These are phyloP conservation scores for Capsicum baccatum DNA, from an alignment of 257 asterid genomes.

Conservation along the genomic window DNA sequence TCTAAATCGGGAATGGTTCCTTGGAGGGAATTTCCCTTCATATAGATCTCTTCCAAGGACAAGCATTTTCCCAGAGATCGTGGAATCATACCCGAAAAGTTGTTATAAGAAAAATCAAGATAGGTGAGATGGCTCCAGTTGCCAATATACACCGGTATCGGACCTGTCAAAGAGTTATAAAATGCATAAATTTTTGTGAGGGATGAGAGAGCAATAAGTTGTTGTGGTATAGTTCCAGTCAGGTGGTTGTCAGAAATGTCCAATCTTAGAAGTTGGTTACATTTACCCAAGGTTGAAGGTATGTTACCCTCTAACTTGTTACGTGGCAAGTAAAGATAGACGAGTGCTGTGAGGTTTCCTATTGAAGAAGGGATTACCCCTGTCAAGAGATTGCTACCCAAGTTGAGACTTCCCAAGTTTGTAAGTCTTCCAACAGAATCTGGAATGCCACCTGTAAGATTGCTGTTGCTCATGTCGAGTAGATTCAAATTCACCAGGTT, in stretches of 20 bases:
- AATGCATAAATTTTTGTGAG: constrained; percentile 41
- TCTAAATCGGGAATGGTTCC: constrained; percentile 49
- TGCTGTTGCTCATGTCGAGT: constrained; percentile 38
- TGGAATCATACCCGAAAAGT: constrained; percentile 50
- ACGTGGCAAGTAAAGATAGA: constrained; percentile 37
- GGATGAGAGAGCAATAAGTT: constrained; percentile 41
- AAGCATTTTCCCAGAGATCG: constrained; percentile 42
- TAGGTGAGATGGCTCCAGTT: constrained; percentile 47
- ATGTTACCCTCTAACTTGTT: constrained; percentile 52
- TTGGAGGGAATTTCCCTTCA: constrained; percentile 43
- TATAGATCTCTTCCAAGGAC: constrained; percentile 37
- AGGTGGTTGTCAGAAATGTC: no score
- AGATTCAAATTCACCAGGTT: constrained; percentile 41
- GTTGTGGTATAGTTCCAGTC: no score
- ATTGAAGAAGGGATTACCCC: constrained; percentile 46
- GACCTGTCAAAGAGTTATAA: constrained; percentile 46
- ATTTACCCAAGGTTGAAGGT: no score
- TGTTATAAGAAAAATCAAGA: constrained; percentile 48
- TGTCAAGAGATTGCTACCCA: constrained; percentile 44
- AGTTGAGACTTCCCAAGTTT: constrained; percentile 35
- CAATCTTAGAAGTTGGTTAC: no score
- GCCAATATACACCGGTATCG: constrained; percentile 43
- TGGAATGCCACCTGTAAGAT: constrained; percentile 48
- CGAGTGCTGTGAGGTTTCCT: constrained; percentile 45
- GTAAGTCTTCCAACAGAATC: constrained; percentile 51